phyloP scores from a whole-genome alignment of 768 basidiomycete species.

The Phaffia tasmanica region DNA sequence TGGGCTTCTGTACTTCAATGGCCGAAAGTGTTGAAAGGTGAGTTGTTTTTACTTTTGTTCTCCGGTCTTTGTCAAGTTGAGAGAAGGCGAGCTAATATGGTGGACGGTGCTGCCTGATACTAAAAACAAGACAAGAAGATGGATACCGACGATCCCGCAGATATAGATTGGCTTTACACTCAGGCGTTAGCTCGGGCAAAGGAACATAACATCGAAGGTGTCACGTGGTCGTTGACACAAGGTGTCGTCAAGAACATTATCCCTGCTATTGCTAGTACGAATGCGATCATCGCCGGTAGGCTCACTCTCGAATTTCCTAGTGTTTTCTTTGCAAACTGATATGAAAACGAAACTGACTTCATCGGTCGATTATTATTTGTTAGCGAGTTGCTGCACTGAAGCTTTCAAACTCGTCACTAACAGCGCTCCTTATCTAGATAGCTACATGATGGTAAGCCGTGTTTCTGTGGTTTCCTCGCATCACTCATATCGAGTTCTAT shows the following conservation, averaged over 20 bases:
- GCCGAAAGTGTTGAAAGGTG: constrained; percentile 86
- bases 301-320: not conserved
- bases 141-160: constrained; percentile 93
- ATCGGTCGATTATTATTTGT: not conserved
- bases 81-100: not conserved
- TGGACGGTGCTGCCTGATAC: not conserved
- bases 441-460: constrained; percentile 58
- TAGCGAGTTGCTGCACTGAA: constrained; percentile 95
- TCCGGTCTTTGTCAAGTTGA: not conserved
- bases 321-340: not conserved
- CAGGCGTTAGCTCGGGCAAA: constrained; percentile 69
- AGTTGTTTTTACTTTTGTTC: constrained; percentile 26
- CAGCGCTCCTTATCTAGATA: constrained; percentile 85
- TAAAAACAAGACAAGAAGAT: constrained; percentile 69
- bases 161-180: constrained; percentile 86
- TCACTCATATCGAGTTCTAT: constrained; percentile 4
- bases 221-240: constrained; percentile 94
- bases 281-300: constrained; percentile 90
- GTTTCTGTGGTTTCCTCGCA: not conserved
- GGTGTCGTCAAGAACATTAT: constrained; percentile 98
- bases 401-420: constrained; percentile 97
- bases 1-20: constrained; percentile 99
- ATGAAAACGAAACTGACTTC: not conserved
- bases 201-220: constrained; percentile 94
- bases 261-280: constrained; percentile 95